phyloP scores from a whole-genome alignment of 495 filamentous ascomycete species.

The Tuber aestivum region DNA sequence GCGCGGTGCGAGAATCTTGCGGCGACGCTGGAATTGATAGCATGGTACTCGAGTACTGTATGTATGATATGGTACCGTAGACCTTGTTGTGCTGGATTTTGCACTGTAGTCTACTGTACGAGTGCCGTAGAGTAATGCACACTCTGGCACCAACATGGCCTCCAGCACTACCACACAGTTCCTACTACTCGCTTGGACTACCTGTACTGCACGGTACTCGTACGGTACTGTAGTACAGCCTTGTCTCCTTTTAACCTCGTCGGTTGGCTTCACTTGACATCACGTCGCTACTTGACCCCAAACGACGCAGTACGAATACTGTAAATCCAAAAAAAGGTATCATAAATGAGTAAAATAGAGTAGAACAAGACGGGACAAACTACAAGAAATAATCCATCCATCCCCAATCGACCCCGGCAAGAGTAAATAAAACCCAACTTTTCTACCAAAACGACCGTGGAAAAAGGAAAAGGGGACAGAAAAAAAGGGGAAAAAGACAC shows the following conservation, averaged over 20 bases:
- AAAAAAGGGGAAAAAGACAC: too few species aligned
- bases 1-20: too few species aligned
- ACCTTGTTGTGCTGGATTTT: too few species aligned
- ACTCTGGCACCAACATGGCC: not conserved
- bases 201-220: too few species aligned
- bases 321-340: not conserved
- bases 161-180: not conserved
- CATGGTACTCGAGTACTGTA: too few species aligned
- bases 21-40: too few species aligned
- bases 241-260: not conserved
- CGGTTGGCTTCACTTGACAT: not conserved
- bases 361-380: not conserved
- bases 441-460: constrained; percentile 5
- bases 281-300: not conserved
- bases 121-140: not conserved
- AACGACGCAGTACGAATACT: not conserved
- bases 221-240: too few species aligned
- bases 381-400: not conserved
- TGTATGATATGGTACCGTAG: too few species aligned
- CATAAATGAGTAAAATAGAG: not conserved
- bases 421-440: not conserved
- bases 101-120: not conserved
- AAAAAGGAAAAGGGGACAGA: constrained; percentile 18
- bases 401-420: not conserved
- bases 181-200: not conserved